Percentiles rank a stretch among this genome's conserved stretches.
Conservation (phyloP, 176 grass and related monocot genomes). For the Cenchrus purpureus region DNA sequence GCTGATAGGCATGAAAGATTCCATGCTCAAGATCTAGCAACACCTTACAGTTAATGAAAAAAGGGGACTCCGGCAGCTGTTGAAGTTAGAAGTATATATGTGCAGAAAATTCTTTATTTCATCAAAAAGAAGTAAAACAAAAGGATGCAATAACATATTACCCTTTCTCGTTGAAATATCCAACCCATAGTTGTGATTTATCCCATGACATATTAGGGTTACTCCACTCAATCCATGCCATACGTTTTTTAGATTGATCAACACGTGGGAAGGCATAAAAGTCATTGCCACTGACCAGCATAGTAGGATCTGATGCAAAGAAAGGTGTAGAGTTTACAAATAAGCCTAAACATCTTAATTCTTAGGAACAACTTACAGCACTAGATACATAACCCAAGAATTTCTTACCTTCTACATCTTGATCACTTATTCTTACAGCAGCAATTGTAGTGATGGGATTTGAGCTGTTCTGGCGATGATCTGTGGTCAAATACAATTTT, state of each 20-base stretch:
- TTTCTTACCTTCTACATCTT: conserved; percentile 55
- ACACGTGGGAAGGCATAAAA: conserved; percentile 90
- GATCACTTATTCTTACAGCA: conserved; percentile 46
- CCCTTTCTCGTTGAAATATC: conserved; percentile 76
- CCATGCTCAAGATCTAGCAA: not conserved
- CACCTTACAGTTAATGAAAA: not conserved
- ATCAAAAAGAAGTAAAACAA: not conserved
- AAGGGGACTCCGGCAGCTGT: not conserved
- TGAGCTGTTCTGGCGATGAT: conserved; percentile 60
- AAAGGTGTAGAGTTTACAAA: not conserved
- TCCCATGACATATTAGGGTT: conserved; percentile 87
- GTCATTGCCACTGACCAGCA: conserved; percentile 69
- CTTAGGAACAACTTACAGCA: not conserved
- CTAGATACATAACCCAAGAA: conserved; percentile 18
- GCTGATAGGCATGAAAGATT: not conserved
- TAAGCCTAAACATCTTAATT: not conserved
- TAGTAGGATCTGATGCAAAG: conserved; percentile 64
- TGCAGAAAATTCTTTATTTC: not conserved
- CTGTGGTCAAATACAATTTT: conserved; percentile 46
- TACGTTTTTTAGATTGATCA: conserved; percentile 63
- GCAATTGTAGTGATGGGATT: conserved; percentile 64
- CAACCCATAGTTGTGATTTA: conserved; percentile 84
- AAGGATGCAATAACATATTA: conserved; percentile 50
- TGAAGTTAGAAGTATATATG: not conserved
- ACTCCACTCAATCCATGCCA: conserved; percentile 89